Evolutionary conservation across 75 land plant species (phyloP).

Genomic region (Chamaecyparis obtusa): DNA sequence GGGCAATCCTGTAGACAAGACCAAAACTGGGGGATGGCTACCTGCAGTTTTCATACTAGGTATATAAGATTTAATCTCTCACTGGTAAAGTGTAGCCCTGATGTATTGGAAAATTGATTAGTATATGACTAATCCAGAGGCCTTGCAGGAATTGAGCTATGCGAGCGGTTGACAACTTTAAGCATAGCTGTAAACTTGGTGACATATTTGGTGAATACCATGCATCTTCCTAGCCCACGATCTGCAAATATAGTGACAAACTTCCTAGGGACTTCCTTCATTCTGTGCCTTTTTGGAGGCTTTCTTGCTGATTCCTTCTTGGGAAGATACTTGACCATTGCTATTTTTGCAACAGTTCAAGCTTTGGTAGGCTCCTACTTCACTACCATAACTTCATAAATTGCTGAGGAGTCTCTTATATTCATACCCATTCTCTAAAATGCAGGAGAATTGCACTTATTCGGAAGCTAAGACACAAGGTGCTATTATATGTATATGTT

Average conservation of each 20-base stretch:
- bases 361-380: slow-evolving; percentile 28
- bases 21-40: slow-evolving; percentile 77
- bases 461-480: background rate
- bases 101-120: background rate
- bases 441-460: background rate
- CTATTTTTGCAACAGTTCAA: slow-evolving; percentile 44
- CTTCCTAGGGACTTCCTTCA: slow-evolving; percentile 67
- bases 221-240: slow-evolving; percentile 54
- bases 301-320: slow-evolving; percentile 78
- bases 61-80: background rate
- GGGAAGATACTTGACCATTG: slow-evolving; percentile 64
- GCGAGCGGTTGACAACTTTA: slow-evolving; percentile 70
- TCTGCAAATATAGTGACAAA: slow-evolving; percentile 82
- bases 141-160: slow-evolving; percentile 58
- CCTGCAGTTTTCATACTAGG: slow-evolving; percentile 70
- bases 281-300: slow-evolving; percentile 70
- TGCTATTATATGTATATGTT: background rate
- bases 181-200: slow-evolving; percentile 82
- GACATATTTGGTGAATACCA: slow-evolving; percentile 49
- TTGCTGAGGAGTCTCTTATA: background rate
- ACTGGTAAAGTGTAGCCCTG: background rate
- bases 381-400: background rate
- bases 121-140: background rate
- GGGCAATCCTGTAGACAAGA: slow-evolving; percentile 58
- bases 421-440: background rate